phyloP scores from a whole-genome alignment of 2,329 filamentous ascomycete genomes.

The Juglanconis sp. region DNA sequence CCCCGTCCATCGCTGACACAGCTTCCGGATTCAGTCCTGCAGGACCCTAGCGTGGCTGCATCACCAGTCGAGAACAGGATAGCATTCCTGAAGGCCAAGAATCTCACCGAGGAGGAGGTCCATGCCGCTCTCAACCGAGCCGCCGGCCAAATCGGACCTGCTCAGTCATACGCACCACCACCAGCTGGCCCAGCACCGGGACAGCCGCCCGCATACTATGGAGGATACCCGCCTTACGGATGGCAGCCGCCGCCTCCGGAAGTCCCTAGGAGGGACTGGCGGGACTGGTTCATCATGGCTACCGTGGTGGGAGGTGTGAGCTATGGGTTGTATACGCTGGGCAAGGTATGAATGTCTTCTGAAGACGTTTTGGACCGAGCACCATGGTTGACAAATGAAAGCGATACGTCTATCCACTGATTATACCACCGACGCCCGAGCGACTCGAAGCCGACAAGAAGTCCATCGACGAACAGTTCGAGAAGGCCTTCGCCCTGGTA shows the following conservation, averaged over 20 bases:
- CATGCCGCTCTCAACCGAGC: slow-evolving; percentile 76
- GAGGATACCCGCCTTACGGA: slow-evolving; percentile 44
- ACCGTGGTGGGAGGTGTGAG: slow-evolving; percentile 87
- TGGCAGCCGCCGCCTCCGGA: slow-evolving; percentile 57
- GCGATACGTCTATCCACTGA: slow-evolving; percentile 87
- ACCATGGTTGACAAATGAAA: slow-evolving; percentile 31
- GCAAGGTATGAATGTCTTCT: slow-evolving; percentile 59
- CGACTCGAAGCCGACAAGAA: slow-evolving; percentile 94
- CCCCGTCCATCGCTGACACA: slow-evolving; percentile 2
- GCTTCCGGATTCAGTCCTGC: slow-evolving; percentile 64
- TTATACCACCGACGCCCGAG: slow-evolving; percentile 89
- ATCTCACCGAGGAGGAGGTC: slow-evolving; percentile 94
- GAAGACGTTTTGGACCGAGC: background rate
- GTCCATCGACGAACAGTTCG: slow-evolving; percentile 87
- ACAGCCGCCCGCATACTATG: slow-evolving; percentile 43
- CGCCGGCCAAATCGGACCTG: slow-evolving; percentile 51
- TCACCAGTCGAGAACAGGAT: slow-evolving; percentile 92
- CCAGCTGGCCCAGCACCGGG: slow-evolving; percentile 40
- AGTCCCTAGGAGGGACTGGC: slow-evolving; percentile 82
- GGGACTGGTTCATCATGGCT: slow-evolving; percentile 99
- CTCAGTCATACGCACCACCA: slow-evolving; percentile 39
- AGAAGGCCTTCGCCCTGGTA: slow-evolving; percentile 83
- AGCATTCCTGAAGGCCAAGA: slow-evolving; percentile 92
- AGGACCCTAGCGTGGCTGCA: slow-evolving; percentile 85
- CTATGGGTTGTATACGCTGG: slow-evolving; percentile 83